Percentiles rank a stretch among this genome's conserved stretches.
Conservation (phyloP, 345 rosid species). For the Garcia nutans region DNA sequence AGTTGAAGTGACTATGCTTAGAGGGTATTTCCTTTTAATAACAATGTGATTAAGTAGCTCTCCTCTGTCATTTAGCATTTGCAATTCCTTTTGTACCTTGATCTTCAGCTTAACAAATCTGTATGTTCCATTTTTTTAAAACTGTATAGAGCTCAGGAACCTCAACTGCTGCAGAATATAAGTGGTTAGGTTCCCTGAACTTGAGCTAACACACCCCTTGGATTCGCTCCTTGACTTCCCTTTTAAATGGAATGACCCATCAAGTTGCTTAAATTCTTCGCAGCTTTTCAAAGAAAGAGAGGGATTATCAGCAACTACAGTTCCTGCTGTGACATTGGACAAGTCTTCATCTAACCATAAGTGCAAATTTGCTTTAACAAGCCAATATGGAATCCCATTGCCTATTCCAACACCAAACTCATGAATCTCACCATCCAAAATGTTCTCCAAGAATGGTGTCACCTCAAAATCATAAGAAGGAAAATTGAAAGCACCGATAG, state of each 20-base stretch:
- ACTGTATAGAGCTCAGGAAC: constrained; percentile 10
- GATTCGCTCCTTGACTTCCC: constrained; percentile 18
- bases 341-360: constrained; percentile 21
- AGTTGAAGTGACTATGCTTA: neutral
- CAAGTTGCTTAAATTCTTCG: constrained; percentile 2
- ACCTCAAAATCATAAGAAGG: constrained; percentile 20
- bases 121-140: neutral
- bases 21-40: neutral
- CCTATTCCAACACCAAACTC: constrained; percentile 21
- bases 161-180: neutral
- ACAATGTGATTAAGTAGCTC: constrained; percentile 1
- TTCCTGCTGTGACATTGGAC: constrained; percentile 6
- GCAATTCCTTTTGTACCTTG: constrained; percentile 15
- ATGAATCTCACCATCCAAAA: constrained; percentile 19
- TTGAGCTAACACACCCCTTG: constrained; percentile 18
- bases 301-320: constrained; percentile 10
- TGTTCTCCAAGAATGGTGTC: constrained; percentile 17
- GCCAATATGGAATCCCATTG: constrained; percentile 19
- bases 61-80: constrained; percentile 13
- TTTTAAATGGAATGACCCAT: constrained; percentile 3
- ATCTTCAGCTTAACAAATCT: constrained; percentile 10
- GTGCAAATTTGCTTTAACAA: constrained; percentile 28
- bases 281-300: neutral
- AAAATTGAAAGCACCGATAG: constrained; percentile 19
- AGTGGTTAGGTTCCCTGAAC: constrained; percentile 21